Conservation (phyloP, 2,329 filamentous ascomycete genomes). For the Chaetomiaceae sp. region DNA sequence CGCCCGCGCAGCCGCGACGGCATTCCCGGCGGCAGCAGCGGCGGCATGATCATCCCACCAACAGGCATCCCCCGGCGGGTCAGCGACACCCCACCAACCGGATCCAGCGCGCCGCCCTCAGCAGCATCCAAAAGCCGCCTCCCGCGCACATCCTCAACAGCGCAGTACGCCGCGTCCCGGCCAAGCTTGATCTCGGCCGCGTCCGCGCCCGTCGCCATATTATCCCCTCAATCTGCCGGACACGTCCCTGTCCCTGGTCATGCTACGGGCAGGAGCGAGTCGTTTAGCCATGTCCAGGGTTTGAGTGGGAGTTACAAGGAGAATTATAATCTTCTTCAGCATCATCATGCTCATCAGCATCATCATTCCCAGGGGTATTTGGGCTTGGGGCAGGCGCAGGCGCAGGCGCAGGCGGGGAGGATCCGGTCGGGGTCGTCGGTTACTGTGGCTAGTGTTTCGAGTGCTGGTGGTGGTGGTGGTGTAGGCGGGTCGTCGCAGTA, state of each 20-base stretch:
- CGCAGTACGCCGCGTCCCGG: conserved; percentile 20
- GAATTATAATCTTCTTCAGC: no score
- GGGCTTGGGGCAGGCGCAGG: background rate
- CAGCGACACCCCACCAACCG: conserved; percentile 25
- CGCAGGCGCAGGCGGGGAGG: conserved; percentile 10
- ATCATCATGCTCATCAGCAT: conserved; percentile 1
- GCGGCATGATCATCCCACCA: conserved; percentile 1
- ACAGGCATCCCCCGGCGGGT: conserved; percentile 31
- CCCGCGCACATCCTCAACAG: conserved; percentile 27
- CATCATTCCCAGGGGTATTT: conserved; percentile 14
- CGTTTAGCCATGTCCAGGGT: conserved; percentile 1
- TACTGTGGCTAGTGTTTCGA: conserved; percentile 11
- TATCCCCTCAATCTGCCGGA: no score
- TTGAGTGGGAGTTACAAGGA: no score
- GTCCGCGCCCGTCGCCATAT: conserved; percentile 15
- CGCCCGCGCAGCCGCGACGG: conserved; percentile 32
- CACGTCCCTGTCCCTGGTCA: no score
- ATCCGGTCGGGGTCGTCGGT: conserved; percentile 24
- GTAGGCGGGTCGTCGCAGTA: conserved; percentile 3
- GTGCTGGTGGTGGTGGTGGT: background rate
- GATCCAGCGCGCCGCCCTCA: conserved; percentile 4
- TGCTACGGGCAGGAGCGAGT: conserved; percentile 8
- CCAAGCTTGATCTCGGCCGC: conserved; percentile 24
- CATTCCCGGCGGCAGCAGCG: no score
- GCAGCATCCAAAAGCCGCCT: conserved; percentile 26